phyloP scores from a whole-genome alignment of 441 rosid genomes.

The Aquilaria agallochum region DNA sequence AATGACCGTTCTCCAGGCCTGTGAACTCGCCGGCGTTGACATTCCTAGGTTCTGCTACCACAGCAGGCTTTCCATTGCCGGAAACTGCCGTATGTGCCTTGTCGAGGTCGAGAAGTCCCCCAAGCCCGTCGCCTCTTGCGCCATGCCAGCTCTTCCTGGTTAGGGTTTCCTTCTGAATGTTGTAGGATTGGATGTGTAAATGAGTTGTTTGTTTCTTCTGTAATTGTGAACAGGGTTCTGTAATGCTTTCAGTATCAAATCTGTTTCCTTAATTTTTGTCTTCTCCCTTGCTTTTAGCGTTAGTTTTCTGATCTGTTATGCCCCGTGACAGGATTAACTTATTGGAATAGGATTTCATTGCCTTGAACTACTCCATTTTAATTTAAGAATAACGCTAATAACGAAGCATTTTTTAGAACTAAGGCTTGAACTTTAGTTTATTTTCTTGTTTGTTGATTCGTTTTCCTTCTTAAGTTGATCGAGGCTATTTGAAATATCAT shows the following conservation, averaged over 20 bases:
- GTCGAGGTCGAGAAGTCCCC: conserved; percentile 99
- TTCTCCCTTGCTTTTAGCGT: not conserved
- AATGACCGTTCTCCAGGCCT: conserved; percentile 91
- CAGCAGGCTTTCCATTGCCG: conserved; percentile 88
- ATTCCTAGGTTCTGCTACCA: conserved; percentile 96
- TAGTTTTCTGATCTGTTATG: not conserved
- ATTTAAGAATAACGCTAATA: too few species aligned
- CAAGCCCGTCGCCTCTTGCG: conserved; percentile 96
- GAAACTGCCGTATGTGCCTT: conserved; percentile 97
- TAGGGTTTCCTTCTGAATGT: conserved; percentile 7
- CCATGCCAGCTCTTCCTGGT: conserved; percentile 99
- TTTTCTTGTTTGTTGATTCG: too few species aligned
- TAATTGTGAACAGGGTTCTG: not conserved
- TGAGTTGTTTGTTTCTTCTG: not conserved
- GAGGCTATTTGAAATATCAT: too few species aligned
- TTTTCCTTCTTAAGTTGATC: too few species aligned
- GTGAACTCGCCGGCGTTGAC: conserved; percentile 95
- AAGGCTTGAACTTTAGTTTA: too few species aligned
- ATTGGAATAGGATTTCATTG: too few species aligned
- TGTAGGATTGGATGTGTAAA: not conserved
- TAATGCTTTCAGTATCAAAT: not conserved
- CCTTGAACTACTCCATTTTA: too few species aligned
- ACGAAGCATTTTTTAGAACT: too few species aligned
- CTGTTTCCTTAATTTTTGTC: not conserved
- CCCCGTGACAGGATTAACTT: too few species aligned